Evolutionary conservation across 257 asterid genomes (phyloP), one percentile per base, ranked within the genome.

Genomic region (Solanum sparsipilum): DNA sequence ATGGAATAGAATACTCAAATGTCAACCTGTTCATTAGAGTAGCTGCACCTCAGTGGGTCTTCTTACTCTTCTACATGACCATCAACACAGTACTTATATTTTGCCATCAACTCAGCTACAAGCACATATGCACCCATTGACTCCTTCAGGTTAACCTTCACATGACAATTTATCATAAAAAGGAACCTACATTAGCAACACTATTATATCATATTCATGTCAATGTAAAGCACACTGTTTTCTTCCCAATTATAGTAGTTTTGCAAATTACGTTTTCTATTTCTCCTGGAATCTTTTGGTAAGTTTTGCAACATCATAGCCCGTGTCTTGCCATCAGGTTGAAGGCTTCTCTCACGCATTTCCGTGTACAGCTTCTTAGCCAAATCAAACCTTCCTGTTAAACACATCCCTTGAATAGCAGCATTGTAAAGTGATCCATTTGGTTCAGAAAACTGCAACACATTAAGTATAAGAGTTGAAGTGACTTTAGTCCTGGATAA

Each of bases 401-500:
- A 90, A 87, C 95, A 97, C 92, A 94, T 87, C 83, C 99, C 99
- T 87, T 97, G 99, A 88, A 97, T 94, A 73, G 99, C 98, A 86
- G 96, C 94, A 93, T 97, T 97, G 86, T 93, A 97, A 83, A 97
- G 91, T 18, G 93, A 94, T 84, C 96, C 98, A 91, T 95, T 90
- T 72, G 97, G 94, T 73, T 90, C 94, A 76, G 90, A 90, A 91
- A 91, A 89, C 96, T 94, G 91, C 90, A 90, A 34, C 58, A 48
- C 25, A 82, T 44, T 18, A 29, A 82, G 85, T 48, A 5, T 16
- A 46, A 44, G 29, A 82, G 25, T 82, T 27, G 85, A 82, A 48
- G 68, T 34, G 63, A 81, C 67, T 48, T 56, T 46, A 29, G 20
- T 79, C 67, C 85, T 41, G 67, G 67, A 79, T 44, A 27, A 27